A percentile compares a stretch with the other conserved stretches of the same genome.
These are phyloP conservation scores for Microsporum canis DNA, from an alignment of 2,329 filamentous ascomycete species.

Conservation along the genomic window DNA sequence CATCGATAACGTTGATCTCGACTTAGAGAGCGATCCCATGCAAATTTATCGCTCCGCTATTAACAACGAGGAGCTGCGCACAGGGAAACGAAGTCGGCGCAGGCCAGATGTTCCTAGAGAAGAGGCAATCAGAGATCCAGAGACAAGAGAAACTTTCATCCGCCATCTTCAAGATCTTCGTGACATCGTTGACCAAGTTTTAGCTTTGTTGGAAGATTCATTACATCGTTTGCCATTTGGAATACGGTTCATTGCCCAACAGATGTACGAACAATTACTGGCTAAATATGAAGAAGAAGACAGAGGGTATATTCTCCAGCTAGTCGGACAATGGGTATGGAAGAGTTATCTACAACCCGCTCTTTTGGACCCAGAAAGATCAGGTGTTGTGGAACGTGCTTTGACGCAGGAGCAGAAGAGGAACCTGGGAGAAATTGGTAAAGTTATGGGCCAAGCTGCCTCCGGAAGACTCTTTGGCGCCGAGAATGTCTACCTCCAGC, in stretches of 20 bases:
- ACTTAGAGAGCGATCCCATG: constrained; percentile 92
- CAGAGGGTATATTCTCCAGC: constrained; percentile 63
- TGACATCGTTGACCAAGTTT: constrained; percentile 88
- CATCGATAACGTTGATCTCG: constrained; percentile 78
- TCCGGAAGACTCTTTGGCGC: constrained; percentile 83
- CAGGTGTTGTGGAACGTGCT: constrained; percentile 81
- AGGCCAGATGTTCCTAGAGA: constrained; percentile 79
- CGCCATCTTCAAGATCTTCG: constrained; percentile 86
- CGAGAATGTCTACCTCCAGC: constrained; percentile 91
- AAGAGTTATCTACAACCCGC: constrained; percentile 86
- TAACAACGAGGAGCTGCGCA: constrained; percentile 93
- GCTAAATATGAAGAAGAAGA: constrained; percentile 70
- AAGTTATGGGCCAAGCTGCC: constrained; percentile 80
- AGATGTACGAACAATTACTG: constrained; percentile 69
- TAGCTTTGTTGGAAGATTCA: constrained; percentile 68
- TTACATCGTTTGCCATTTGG: constrained; percentile 87
- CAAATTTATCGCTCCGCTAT: constrained; percentile 93
- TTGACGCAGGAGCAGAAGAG: constrained; percentile 85
- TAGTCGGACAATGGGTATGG: constrained; percentile 88
- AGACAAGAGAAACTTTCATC: constrained; percentile 86
- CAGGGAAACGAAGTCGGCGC: constrained; percentile 69
- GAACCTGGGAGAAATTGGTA: constrained; percentile 80
- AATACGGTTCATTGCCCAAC: constrained; percentile 73
- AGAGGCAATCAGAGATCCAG: constrained; percentile 86
- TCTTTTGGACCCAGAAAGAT: constrained; percentile 77